Evolutionary conservation across 805 yeast species (phyloP), one percentile per base, ranked within the genome.

Genomic region (Yarrowia bubula): DNA sequence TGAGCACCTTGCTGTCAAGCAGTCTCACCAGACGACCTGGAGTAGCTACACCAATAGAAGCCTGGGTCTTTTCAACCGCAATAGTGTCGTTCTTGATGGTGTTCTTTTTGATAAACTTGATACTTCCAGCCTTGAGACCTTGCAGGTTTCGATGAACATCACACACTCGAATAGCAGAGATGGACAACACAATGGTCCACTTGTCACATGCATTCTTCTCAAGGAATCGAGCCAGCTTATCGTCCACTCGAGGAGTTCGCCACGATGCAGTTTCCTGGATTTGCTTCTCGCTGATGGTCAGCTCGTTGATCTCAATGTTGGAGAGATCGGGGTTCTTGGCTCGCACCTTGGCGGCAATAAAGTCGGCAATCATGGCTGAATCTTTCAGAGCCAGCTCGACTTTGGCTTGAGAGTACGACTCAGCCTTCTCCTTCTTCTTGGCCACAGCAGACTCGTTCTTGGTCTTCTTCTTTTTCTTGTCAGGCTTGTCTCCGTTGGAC

Each of bases 141-240:
- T 71, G 68, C 75, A 83, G 71, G 1, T 89, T 85, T 69, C 96
- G 82, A 72, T 83, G 87, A 2, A 91, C 81, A 71, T 92, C 97
- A 71, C 97, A 93, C 1, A 91, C 95, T 69, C 98, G 81, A 28
- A 91, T 78, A 10, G 96, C 95, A 0, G 96, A 90, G 79, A 88
- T 82, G 0, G 92, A 82, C 14, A 88, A 71, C 1, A 87, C 75
- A 14, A 87, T 75, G 68, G 85, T 73, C 75, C 81, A 77, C 64
- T 82, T 81, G 33, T 82, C 75, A 37, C 76, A 58, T 18, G 51
- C 79, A 14, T 71, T 69, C 28, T 48, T 65, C 15, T 66, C 66
- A 15, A 67, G 70, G 14, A 67, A 64, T 39, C 63, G 67, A 31
- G 68, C 68, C 47, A 60, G 66, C 41, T 67, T 69, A 66, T 70